Conservation (phyloP, 305 asterid genomes). For the Ilex paraguariensis region DNA sequence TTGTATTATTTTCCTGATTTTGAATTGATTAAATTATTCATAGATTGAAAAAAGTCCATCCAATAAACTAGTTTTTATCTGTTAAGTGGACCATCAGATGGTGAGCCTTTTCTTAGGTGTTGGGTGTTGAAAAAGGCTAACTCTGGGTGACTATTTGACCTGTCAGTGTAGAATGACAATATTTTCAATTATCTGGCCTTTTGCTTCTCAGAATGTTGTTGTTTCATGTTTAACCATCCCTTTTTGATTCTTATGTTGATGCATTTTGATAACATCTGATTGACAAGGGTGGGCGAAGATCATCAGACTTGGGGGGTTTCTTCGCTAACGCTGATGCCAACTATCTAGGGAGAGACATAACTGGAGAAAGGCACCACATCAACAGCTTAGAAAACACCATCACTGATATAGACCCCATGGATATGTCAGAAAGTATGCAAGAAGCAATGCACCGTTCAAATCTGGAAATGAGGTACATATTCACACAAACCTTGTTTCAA, state of each 20-base stretch:
- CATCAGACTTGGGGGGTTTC: constrained; percentile 70
- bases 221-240: constrained; percentile 3
- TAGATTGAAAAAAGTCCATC: too few species aligned
- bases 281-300: constrained; percentile 63
- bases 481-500: not conserved
- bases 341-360: constrained; percentile 13
- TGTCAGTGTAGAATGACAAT: not conserved
- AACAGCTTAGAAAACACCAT: constrained; percentile 42
- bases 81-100: too few species aligned
- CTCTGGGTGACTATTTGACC: too few species aligned
- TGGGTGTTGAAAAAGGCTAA: too few species aligned
- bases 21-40: too few species aligned
- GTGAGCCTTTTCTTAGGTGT: too few species aligned
- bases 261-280: constrained; percentile 28
- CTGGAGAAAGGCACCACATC: constrained; percentile 41
- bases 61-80: too few species aligned
- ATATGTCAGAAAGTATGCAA: constrained; percentile 96
- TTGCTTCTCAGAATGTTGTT: constrained; percentile 11
- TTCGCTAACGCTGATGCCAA: constrained; percentile 57
- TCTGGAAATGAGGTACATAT: constrained; percentile 94
- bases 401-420: constrained; percentile 83
- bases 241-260: constrained; percentile 16
- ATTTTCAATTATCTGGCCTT: not conserved
- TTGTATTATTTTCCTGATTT: too few species aligned
- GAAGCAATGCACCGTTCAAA: constrained; percentile 97